These are phyloP conservation scores for Claviceps digitariae DNA, from an alignment of 2,329 filamentous ascomycete species.

Conservation along the genomic window DNA sequence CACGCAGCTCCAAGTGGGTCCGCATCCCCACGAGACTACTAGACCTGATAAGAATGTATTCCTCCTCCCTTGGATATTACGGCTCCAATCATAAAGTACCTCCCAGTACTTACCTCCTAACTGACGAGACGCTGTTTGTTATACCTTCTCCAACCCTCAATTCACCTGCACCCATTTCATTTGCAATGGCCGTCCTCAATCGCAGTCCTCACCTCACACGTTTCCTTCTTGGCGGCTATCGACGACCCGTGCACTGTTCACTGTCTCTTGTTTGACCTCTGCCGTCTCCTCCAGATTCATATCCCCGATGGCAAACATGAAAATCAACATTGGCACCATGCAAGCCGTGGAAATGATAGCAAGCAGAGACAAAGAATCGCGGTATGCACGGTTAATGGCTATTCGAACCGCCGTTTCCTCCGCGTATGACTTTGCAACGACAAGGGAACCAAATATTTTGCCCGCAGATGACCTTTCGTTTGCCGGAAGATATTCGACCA, in stretches of 20 bases:
- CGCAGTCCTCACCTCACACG: not conserved
- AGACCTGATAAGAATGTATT: too few species aligned
- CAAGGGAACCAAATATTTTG: constrained; percentile 14
- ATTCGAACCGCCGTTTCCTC: constrained; percentile 3
- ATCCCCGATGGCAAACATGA: constrained; percentile 11
- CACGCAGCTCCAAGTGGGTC: not conserved
- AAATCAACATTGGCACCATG: constrained; percentile 6
- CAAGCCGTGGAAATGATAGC: constrained; percentile 9
- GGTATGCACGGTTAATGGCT: constrained; percentile 9
- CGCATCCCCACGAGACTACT: too few species aligned
- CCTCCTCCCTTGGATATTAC: too few species aligned
- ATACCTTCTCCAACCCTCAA: not conserved
- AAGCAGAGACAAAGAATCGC: constrained; percentile 10
- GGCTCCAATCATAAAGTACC: too few species aligned
- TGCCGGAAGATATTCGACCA: constrained; percentile 10
- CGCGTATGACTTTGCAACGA: constrained; percentile 10
- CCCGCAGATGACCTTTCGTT: constrained; percentile 7
- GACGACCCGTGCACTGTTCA: too few species aligned
- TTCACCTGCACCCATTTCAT: not conserved
- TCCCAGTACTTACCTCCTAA: too few species aligned
- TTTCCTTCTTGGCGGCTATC: not conserved
- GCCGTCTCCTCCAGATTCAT: constrained; percentile 5
- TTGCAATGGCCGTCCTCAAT: not conserved
- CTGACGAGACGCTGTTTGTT: too few species aligned
- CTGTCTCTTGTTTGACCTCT: not conserved